These are phyloP conservation scores for Penicillium canariense DNA, from an alignment of 495 filamentous ascomycete genomes.

Conservation along the genomic window DNA sequence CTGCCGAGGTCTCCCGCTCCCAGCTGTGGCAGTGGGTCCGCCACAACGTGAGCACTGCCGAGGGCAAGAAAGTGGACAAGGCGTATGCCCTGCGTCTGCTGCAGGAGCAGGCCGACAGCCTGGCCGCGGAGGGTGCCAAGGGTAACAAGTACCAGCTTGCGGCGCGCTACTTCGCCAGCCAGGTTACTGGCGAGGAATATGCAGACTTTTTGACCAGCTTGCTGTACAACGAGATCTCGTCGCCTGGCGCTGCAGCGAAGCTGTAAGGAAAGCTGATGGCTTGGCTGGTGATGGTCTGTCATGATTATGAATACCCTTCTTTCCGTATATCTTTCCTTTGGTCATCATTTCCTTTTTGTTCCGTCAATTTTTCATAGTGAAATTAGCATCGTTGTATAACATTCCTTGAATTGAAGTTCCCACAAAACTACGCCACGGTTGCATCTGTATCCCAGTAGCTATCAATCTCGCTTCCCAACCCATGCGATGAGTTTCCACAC, in stretches of 20 bases:
- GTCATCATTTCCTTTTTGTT: not conserved
- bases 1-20: constrained; percentile 87
- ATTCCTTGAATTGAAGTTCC: constrained; percentile 6
- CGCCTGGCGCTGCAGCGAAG: constrained; percentile 78
- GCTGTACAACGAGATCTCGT: constrained; percentile 95
- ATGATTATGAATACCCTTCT: constrained; percentile 36
- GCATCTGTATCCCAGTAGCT: too few species aligned
- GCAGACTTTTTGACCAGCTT: constrained; percentile 95
- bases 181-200: constrained; percentile 96
- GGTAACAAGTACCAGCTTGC: constrained; percentile 92
- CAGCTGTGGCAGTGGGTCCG: constrained; percentile 96
- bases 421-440: too few species aligned
- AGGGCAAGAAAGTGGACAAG: constrained; percentile 94
- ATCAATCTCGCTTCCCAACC: too few species aligned
- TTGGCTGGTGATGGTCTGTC: constrained; percentile 7
- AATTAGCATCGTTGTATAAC: constrained; percentile 25
- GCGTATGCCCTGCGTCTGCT: constrained; percentile 82
- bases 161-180: constrained; percentile 84
- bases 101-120: constrained; percentile 76
- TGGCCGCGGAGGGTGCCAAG: constrained; percentile 72
- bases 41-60: constrained; percentile 80
- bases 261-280: constrained; percentile 49
- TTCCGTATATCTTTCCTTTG: constrained; percentile 1
- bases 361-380: constrained; percentile 4
- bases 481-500: too few species aligned